phyloP scores from a whole-genome alignment of 2,329 filamentous ascomycete genomes.

The Nothomitra cinnamomea region DNA sequence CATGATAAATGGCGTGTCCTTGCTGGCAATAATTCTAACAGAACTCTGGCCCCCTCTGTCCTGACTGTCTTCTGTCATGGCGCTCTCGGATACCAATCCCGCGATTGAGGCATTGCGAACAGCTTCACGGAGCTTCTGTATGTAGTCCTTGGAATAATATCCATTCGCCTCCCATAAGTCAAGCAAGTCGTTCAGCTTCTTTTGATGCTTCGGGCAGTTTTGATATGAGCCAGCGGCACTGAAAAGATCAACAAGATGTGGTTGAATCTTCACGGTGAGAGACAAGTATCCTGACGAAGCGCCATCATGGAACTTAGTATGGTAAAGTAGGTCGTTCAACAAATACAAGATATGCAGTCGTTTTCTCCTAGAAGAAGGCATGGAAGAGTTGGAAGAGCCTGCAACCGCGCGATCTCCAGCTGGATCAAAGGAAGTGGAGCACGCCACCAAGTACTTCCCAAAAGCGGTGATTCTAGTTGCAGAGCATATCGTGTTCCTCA shows the following conservation, averaged over 20 bases:
- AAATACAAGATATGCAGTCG: slow-evolving; percentile 64
- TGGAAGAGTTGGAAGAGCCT: slow-evolving; percentile 16
- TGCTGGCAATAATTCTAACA: slow-evolving; percentile 19
- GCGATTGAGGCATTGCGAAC: slow-evolving; percentile 28
- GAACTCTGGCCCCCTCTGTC: neutral
- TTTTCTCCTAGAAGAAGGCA: slow-evolving; percentile 46
- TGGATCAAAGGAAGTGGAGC: slow-evolving; percentile 41
- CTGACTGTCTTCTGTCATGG: slow-evolving; percentile 1
- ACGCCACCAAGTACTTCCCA: slow-evolving; percentile 57
- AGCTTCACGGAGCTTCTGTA: slow-evolving; percentile 41
- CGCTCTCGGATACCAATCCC: slow-evolving; percentile 9
- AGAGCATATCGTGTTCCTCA: slow-evolving; percentile 54
- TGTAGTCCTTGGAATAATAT: slow-evolving; percentile 39
- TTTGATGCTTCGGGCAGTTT: slow-evolving; percentile 46
- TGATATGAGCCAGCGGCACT: slow-evolving; percentile 34
- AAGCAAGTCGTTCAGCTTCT: slow-evolving; percentile 47
- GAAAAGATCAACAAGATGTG: slow-evolving; percentile 44
- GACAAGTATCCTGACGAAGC: slow-evolving; percentile 24
- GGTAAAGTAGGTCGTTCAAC: slow-evolving; percentile 61
- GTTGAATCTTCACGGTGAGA: slow-evolving; percentile 40
- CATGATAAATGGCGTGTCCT: slow-evolving; percentile 49
- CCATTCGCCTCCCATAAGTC: slow-evolving; percentile 51
- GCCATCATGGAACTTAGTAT: slow-evolving; percentile 37
- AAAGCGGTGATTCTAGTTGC: slow-evolving; percentile 46
- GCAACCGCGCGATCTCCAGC: slow-evolving; percentile 17